Base-by-base conservation (phyloP, 176 grass and related monocot species). In the Carex parvula region DNA sequence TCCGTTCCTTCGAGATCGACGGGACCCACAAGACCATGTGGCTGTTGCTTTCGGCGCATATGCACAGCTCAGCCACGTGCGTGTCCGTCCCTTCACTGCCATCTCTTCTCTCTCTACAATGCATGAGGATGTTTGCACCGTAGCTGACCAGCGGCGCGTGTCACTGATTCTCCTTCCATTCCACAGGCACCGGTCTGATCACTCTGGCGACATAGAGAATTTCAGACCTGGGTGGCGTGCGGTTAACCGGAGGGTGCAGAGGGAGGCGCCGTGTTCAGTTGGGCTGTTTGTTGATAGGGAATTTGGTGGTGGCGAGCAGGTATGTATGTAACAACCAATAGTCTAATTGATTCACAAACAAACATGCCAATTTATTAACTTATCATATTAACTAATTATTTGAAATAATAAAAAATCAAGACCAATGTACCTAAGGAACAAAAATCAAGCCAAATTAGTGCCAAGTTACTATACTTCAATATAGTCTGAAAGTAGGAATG, bases 21-120 rank as follows among this genome's bases (percentile, higher is more conserved):
- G 77, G 67, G 80, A 63, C 16, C 80, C 81, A 6, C 69, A 83
- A 35, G 94, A 97, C 79, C 90, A 90, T 52, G 63, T 97, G 20
- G 88, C 86, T 39, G 87, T 97, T 18, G 94, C 94, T 3, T 97
- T 97, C 85, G 83, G 85, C 55, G 93, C 94, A 53, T 92, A 92
- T 82, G 86, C 87, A 30, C 94, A 94, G 88, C 94, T 94, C 10
- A 90, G 88, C 0, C 94, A 89, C 55, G 94, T 94, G 63, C 63
- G 66, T 1, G 90, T 94, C 60, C 94, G 94, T 44, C 74, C 92
- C 74, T 88, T 92, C 90, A 85, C 90, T 30, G 92, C 92, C 50
- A 84, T 97, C 42, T 97, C 94, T 66, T 84, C 94, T 52, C 87
- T 97, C 24, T 84, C 88, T 81, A 94, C 94, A 65, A 94, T 97